Evolutionary conservation across 1,284 basidiomycete species (phyloP), one percentile per base, ranked within the genome.

Genomic region (Austroboletus rostrupii): DNA sequence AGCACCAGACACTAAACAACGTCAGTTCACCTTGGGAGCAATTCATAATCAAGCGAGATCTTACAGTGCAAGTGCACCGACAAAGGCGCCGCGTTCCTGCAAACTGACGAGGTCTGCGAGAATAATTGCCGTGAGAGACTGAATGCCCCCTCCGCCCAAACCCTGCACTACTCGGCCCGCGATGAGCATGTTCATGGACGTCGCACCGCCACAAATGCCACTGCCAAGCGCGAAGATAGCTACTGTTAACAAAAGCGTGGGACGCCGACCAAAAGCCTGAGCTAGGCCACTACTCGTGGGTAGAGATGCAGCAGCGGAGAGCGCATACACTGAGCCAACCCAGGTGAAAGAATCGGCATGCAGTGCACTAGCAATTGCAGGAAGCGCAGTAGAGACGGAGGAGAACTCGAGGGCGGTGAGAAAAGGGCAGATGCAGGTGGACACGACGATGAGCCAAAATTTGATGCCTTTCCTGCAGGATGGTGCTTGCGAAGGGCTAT

Each of bases 41-140:
- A n/a, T n/a, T n/a, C n/a, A n/a, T n/a, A n/a, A n/a, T n/a, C n/a
- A n/a, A n/a, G n/a, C n/a, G n/a, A n/a, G n/a, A n/a, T n/a, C 57
- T 42, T 20, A 60, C 57, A 60, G 33, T 19, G 50, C 47, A 42
- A 53, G 58, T 20, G 66, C 54, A 29, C 70, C 68, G 5, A 62
- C 56, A 38, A 69, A 73, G n/a, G 61, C 45, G 12, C 72, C 72
- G 5, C 72, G 60, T 45, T 75, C 71, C 17, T 59, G 53, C 1
- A 74, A 59, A 0, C 70, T 61, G 3, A 72, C 70, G n/a, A 75
- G 54, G 53, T 74, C 72, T 4, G 65, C 63, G 2, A 71, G 47
- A 38, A 74, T 60, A n/a, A n/a, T n/a, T n/a, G n/a, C n/a, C n/a
- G n/a, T n/a, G n/a, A n/a, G n/a, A n/a, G n/a, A n/a, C n/a, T n/a